Conservation (phyloP, 192 early-diverging fungal species). For the Coemansia biformis region DNA sequence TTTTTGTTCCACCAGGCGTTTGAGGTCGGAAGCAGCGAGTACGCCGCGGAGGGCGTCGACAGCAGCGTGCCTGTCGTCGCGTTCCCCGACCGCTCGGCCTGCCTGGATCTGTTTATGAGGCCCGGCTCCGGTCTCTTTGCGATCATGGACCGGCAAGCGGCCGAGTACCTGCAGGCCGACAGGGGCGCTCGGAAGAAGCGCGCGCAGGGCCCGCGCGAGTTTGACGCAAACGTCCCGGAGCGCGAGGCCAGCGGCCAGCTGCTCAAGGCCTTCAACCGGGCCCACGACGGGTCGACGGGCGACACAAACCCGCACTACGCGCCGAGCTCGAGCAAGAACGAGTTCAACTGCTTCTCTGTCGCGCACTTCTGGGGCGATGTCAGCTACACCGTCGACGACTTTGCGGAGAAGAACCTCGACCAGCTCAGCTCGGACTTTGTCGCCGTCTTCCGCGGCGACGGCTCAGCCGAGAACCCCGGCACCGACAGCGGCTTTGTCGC, state of each 20-base stretch:
- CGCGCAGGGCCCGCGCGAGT: slow-evolving; percentile 28
- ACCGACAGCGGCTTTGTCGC: slow-evolving; percentile 71
- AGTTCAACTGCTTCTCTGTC: slow-evolving; percentile 46
- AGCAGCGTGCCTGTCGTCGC: slow-evolving; percentile 43
- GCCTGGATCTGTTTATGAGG: slow-evolving; percentile 68
- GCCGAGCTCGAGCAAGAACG: slow-evolving; percentile 49
- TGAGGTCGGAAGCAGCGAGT: slow-evolving; percentile 60
- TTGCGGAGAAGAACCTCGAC: slow-evolving; percentile 73
- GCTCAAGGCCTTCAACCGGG: slow-evolving; percentile 43
- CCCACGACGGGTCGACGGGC: slow-evolving; percentile 33
- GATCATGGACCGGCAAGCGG: slow-evolving; percentile 63
- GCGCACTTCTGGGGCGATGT: slow-evolving; percentile 49
- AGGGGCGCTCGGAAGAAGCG: slow-evolving; percentile 22
- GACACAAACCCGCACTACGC: slow-evolving; percentile 37
- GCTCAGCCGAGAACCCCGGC: slow-evolving; percentile 44
- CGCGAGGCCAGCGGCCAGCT: slow-evolving; percentile 46
- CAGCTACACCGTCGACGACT: slow-evolving; percentile 77
- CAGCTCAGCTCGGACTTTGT: slow-evolving; percentile 81
- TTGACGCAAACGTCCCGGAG: slow-evolving; percentile 27
- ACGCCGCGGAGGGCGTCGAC: slow-evolving; percentile 56
- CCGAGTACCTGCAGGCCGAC: slow-evolving; percentile 33
- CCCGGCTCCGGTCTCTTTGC: slow-evolving; percentile 68
- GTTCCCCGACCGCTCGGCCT: slow-evolving; percentile 59
- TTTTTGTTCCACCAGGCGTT: slow-evolving; percentile 68
- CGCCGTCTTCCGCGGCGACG: slow-evolving; percentile 69